phyloP scores from a whole-genome alignment of 2,329 filamentous ascomycete genomes.

The Ophiocordyceps camponoti-floridani region DNA sequence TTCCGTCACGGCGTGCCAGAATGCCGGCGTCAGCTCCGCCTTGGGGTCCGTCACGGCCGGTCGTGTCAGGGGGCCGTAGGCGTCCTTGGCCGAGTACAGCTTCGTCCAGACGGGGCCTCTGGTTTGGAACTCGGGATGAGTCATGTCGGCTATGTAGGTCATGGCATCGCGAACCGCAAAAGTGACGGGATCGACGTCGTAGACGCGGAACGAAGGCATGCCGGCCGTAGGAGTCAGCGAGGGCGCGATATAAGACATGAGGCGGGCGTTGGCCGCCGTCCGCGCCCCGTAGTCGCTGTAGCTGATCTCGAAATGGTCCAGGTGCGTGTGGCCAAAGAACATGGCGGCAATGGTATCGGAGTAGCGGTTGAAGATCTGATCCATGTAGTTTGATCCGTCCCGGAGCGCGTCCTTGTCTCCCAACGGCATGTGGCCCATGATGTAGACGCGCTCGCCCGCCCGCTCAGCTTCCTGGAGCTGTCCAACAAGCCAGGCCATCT shows the following conservation, averaged over 20 bases:
- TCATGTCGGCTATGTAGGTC: slow-evolving; percentile 36
- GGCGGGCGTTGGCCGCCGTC: slow-evolving; percentile 22
- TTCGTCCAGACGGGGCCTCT: slow-evolving; percentile 30
- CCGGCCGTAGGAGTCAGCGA: slow-evolving; percentile 36
- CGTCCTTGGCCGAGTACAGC: slow-evolving; percentile 37
- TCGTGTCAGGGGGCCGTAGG: slow-evolving; percentile 27
- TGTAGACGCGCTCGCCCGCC: slow-evolving; percentile 32
- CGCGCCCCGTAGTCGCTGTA: slow-evolving; percentile 28
- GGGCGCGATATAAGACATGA: slow-evolving; percentile 34
- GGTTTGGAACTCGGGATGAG: slow-evolving; percentile 21
- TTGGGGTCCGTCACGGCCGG: slow-evolving; percentile 19
- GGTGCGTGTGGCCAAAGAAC: slow-evolving; percentile 40
- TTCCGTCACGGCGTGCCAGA: slow-evolving; percentile 40
- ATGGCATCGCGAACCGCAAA: slow-evolving; percentile 35
- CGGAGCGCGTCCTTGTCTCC: slow-evolving; percentile 32
- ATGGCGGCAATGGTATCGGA: slow-evolving; percentile 32
- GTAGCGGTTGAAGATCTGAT: slow-evolving; percentile 35
- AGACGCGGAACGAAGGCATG: slow-evolving; percentile 38
- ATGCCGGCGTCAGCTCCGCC: slow-evolving; percentile 32
- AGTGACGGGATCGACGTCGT: slow-evolving; percentile 37
- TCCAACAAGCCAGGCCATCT: slow-evolving; percentile 33
- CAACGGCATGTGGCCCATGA: slow-evolving; percentile 38
- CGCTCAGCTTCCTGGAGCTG: slow-evolving; percentile 35
- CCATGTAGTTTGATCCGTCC: slow-evolving; percentile 31
- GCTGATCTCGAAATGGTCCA: slow-evolving; percentile 36